phyloP scores from a whole-genome alignment of 352 stramenopile genomes.

The Pythium myriotylum region DNA sequence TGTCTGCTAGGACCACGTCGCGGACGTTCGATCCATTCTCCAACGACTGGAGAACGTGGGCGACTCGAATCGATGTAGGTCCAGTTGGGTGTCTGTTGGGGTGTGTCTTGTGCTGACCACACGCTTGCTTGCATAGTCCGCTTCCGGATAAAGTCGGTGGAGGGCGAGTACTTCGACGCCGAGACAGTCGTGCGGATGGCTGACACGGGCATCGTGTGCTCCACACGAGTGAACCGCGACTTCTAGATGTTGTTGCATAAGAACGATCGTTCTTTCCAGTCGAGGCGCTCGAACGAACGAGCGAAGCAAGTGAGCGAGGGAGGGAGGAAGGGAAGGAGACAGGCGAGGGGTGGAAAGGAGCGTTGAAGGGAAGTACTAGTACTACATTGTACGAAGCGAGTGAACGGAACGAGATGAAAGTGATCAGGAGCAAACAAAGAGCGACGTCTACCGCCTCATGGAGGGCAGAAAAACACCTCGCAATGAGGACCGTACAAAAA shows the following conservation, averaged over 20 bases:
- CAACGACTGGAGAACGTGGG: slow-evolving; percentile 65
- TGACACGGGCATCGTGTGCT: slow-evolving; percentile 78
- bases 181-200: slow-evolving; percentile 74
- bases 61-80: slow-evolving; percentile 72
- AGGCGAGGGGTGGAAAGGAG: neutral
- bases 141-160: slow-evolving; percentile 82
- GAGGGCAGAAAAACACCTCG: neutral
- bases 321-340: neutral
- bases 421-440: neutral
- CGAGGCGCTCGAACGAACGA: no score
- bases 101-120: slow-evolving; percentile 1
- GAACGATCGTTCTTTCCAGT: no score
- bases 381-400: slow-evolving; percentile 4
- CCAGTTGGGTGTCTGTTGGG: no score
- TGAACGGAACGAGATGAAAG: neutral
- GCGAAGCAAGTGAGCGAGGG: neutral
- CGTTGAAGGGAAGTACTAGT: slow-evolving; percentile 1
- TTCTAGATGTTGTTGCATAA: slow-evolving; percentile 23
- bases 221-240: slow-evolving; percentile 71
- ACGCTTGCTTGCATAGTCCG: slow-evolving; percentile 43
- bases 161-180: slow-evolving; percentile 75
- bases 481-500: slow-evolving; percentile 6
- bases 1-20: slow-evolving; percentile 46
- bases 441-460: neutral
- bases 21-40: slow-evolving; percentile 65